Percentiles rank a stretch among this genome's conserved stretches.
phyloP scores from a whole-genome alignment of 331 rosid genomes.

The Phaseolus coccineus region DNA sequence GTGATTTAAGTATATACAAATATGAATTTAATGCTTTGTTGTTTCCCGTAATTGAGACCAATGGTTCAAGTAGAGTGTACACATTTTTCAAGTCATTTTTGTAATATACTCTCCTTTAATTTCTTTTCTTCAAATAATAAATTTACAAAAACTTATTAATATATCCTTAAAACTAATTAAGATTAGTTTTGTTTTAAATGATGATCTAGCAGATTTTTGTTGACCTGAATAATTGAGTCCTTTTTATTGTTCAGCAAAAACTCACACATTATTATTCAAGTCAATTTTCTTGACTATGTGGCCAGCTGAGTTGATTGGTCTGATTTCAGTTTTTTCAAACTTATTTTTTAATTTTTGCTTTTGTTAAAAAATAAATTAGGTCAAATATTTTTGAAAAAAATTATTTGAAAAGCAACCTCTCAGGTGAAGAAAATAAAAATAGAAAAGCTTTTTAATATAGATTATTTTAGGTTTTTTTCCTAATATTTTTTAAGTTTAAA shows the following conservation, averaged over 20 bases:
- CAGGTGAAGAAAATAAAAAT: too few species aligned
- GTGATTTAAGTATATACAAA: not conserved
- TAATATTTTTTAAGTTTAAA: not conserved
- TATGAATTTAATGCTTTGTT: not conserved
- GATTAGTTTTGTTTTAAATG: not conserved
- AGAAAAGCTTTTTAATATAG: too few species aligned
- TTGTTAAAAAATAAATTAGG: not conserved
- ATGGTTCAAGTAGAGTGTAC: too few species aligned
- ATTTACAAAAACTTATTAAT: not conserved
- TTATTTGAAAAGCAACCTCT: too few species aligned
- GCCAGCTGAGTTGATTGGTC: not conserved
- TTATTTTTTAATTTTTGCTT: not conserved
- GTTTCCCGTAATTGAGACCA: too few species aligned
- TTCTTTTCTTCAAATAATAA: not conserved
- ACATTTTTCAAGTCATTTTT: not conserved
- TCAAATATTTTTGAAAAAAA: not conserved
- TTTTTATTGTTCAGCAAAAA: not conserved
- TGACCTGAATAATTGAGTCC: not conserved
- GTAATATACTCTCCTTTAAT: not conserved
- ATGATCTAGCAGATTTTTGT: not conserved
- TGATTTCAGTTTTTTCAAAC: not conserved
- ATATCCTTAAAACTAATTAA: not conserved
- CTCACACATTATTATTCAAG: not conserved
- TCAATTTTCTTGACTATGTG: not conserved
- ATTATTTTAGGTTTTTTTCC: not conserved